Evolutionary conservation across 108 stramenopile species (phyloP), one percentile per base, ranked within the genome.

Genomic region (Nitzschia putrida): DNA sequence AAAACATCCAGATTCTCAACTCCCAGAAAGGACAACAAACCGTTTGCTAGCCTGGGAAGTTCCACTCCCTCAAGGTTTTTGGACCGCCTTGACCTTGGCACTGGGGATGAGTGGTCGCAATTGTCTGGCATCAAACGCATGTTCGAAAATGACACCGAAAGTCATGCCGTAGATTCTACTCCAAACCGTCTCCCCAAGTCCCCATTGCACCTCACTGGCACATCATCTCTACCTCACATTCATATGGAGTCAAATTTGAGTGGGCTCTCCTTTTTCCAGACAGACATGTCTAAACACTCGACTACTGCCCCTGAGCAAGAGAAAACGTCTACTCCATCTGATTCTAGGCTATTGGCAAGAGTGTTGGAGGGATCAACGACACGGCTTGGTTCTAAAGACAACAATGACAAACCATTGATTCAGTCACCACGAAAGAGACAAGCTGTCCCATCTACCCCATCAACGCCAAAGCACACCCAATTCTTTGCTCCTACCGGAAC

Each of bases 101-200:
- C 76, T 8, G 60, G 76, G 13, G 71, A 64, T 11, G 75, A 77
- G 8, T 77, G 71, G 75, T 76, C 77, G 7, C 81, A 83, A 53
- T 63, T 76, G 59, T 72, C 82, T n/a, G 23, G 71, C 8, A 43
- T 83, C 54, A 68, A 84, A 29, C 51, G 61, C n/a, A 66, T 84
- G 61, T 56, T 84, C 53, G 76, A 73, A 10, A 64, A 80, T 41
- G 76, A 71, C 18, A 45, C 58, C 13, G 72, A 70, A 24, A 74
- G 53, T 45, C 71, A 61, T 26, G 71, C 64, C 34, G 80, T 53
- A 13, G 65, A 64, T 40, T 71, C 54, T 40, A 66, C 57, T 53
- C 72, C 59, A n/a, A 74, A 24, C 34, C 56, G 55, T 21, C 51
- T 68, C 37, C 57, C 71, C n/a, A 66, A 61, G 34, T 71, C 69